These are phyloP conservation scores for Sesbania bispinosa DNA, from an alignment of 306 rosid genomes.

Conservation along the genomic window DNA sequence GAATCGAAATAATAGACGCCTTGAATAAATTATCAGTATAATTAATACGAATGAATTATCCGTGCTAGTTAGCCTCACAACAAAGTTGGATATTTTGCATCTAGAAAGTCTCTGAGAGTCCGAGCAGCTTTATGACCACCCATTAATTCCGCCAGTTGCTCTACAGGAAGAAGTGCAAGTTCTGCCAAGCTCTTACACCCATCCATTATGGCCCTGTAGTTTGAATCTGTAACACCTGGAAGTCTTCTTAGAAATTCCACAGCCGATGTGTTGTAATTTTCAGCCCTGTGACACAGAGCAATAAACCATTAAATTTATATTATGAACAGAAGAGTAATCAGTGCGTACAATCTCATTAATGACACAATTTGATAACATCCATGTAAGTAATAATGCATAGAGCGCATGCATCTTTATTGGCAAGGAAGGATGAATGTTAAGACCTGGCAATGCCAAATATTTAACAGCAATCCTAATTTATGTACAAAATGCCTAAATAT, in stretches of 20 bases:
- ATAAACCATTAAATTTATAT: slow-evolving; percentile 13
- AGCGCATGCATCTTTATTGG: not conserved
- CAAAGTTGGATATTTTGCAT: slow-evolving; percentile 94
- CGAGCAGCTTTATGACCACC: slow-evolving; percentile 97
- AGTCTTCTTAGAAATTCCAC: slow-evolving; percentile 92
- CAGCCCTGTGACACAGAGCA: slow-evolving; percentile 62
- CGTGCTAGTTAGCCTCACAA: slow-evolving; percentile 38
- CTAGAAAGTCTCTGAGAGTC: slow-evolving; percentile 85
- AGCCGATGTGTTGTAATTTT: slow-evolving; percentile 89
- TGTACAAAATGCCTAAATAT: not conserved
- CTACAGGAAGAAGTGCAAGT: slow-evolving; percentile 78
- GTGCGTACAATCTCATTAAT: not conserved
- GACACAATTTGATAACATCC: slow-evolving; percentile 1
- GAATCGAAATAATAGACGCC: not conserved
- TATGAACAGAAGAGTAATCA: not conserved
- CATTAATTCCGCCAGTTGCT: slow-evolving; percentile 73
- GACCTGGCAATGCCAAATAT: not conserved
- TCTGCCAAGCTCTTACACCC: slow-evolving; percentile 88
- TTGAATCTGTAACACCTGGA: slow-evolving; percentile 88
- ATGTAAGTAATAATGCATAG: not conserved
- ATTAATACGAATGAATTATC: slow-evolving; percentile 9
- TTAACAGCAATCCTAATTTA: not conserved
- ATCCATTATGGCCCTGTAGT: slow-evolving; percentile 87
- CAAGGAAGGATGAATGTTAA: not conserved
- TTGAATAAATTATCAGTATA: not conserved